Evolutionary conservation across 345 rosid species (phyloP).

Genomic region (Schrenkiella parvula): DNA sequence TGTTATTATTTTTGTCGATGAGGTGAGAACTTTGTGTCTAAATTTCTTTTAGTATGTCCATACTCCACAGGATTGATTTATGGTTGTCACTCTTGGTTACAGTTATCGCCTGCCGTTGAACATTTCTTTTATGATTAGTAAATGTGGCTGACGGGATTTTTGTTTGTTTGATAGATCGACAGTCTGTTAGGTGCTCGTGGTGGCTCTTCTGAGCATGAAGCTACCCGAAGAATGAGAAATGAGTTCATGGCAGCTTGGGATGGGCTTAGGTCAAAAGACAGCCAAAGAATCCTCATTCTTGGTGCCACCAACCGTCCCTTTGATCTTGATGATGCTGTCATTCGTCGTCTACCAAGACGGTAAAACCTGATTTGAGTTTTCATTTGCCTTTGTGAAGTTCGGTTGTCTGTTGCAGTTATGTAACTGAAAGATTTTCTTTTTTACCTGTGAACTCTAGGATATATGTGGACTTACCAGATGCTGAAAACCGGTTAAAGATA

Average conservation of each 20-base stretch:
- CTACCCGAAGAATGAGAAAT: constrained; percentile 97
- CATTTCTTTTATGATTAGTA: background rate
- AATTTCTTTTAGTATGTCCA: background rate
- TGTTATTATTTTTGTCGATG: constrained; percentile 91
- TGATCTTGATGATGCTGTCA: constrained; percentile 98
- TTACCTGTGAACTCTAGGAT: constrained; percentile 46
- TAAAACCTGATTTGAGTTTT: constrained; percentile 28
- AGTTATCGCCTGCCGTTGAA: background rate
- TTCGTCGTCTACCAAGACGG: constrained; percentile 97
- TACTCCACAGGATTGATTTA: background rate
- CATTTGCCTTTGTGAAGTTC: background rate
- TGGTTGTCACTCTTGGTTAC: background rate
- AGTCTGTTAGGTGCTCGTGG: constrained; percentile 98
- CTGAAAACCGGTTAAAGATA: constrained; percentile 78
- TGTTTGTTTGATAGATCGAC: constrained; percentile 55
- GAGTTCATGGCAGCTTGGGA: constrained; percentile 99
- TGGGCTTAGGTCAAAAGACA: constrained; percentile 89
- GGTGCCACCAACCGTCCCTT: constrained; percentile 98
- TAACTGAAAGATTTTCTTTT: constrained; percentile 2
- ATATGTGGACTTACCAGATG: constrained; percentile 91
- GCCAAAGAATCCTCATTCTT: constrained; percentile 88
- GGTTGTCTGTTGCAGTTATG: background rate
- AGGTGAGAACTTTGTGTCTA: constrained; percentile 45
- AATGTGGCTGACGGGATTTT: background rate
- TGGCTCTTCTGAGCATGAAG: constrained; percentile 88